phyloP scores from a whole-genome alignment of 2,329 filamentous ascomycete genomes.

The Hypoxylon sp. region DNA sequence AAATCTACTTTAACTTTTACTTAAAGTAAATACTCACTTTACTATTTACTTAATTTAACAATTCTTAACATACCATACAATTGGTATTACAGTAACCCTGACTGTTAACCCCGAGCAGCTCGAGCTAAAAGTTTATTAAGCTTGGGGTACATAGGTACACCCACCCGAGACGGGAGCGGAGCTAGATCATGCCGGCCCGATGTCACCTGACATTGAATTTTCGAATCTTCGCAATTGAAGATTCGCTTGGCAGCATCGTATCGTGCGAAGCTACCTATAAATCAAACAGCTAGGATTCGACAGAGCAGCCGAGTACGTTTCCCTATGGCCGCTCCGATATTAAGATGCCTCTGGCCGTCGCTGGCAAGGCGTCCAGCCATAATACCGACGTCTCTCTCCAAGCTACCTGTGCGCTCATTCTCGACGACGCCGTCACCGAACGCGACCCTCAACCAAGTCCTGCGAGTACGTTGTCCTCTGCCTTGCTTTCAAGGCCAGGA shows the following conservation, averaged over 20 bases:
- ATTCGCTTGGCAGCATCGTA: constrained; percentile 6
- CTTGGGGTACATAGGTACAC: constrained; percentile 10
- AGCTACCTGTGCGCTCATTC: constrained; percentile 62
- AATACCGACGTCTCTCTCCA: constrained; percentile 48
- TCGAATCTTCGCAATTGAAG: constrained; percentile 33
- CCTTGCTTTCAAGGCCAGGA: background rate
- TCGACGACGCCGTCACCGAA: constrained; percentile 69
- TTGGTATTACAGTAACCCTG: too few relatives aligned
- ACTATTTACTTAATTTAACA: too few relatives aligned
- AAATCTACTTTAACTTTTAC: too few relatives aligned
- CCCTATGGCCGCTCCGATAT: constrained; percentile 52
- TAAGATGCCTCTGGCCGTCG: constrained; percentile 53
- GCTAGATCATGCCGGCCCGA: constrained; percentile 30
- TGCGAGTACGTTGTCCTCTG: constrained; percentile 62
- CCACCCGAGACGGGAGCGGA: constrained; percentile 9
- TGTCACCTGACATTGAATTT: constrained; percentile 45
- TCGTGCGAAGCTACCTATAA: constrained; percentile 3
- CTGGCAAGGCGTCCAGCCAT: constrained; percentile 53
- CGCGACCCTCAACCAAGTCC: constrained; percentile 81
- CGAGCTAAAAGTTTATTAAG: too few relatives aligned
- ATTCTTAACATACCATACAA: too few relatives aligned
- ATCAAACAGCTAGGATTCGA: constrained; percentile 14
- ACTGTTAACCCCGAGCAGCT: too few relatives aligned
- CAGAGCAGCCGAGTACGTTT: constrained; percentile 8
- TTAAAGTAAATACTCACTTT: too few relatives aligned